Evolutionary conservation across 2,329 filamentous ascomycete genomes (phyloP).

Genomic region (Fusarium piperis): DNA sequence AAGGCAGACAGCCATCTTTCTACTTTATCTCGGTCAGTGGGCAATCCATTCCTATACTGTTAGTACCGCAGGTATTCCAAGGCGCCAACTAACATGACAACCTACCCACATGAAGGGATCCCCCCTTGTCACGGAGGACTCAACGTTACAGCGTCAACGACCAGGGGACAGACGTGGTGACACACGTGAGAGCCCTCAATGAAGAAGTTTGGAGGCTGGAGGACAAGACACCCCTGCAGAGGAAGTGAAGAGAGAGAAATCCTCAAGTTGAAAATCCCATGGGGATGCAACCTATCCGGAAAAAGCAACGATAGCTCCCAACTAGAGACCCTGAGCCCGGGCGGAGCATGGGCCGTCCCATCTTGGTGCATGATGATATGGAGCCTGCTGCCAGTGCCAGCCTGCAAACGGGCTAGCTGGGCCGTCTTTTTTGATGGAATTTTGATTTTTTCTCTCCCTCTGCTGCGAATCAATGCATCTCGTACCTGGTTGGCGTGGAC

Average conservation of each 20-base stretch:
- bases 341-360: conserved; percentile 13
- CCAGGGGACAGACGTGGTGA: neutral
- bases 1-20: neutral
- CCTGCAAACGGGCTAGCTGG: conserved; percentile 14
- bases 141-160: conserved; percentile 18
- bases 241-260: neutral
- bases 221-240: neutral
- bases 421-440: neutral
- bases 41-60: neutral
- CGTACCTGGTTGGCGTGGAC: conserved; percentile 14
- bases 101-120: neutral
- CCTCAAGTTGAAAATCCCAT: neutral
- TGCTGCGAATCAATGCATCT: neutral
- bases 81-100: neutral
- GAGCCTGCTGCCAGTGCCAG: conserved; percentile 7
- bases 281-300: neutral
- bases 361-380: conserved; percentile 6
- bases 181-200: neutral
- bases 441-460: conserved; percentile 4
- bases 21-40: neutral
- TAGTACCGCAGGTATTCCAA: neutral
- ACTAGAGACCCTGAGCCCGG: conserved; percentile 11
- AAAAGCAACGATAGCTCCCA: conserved; percentile 22
- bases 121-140: conserved; percentile 3
- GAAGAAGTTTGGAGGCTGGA: neutral